Percentiles rank a stretch among this genome's conserved stretches.
These are phyloP conservation scores for Lindgomyces ingoldianus DNA, from an alignment of 495 filamentous ascomycete genomes.

Conservation along the genomic window DNA sequence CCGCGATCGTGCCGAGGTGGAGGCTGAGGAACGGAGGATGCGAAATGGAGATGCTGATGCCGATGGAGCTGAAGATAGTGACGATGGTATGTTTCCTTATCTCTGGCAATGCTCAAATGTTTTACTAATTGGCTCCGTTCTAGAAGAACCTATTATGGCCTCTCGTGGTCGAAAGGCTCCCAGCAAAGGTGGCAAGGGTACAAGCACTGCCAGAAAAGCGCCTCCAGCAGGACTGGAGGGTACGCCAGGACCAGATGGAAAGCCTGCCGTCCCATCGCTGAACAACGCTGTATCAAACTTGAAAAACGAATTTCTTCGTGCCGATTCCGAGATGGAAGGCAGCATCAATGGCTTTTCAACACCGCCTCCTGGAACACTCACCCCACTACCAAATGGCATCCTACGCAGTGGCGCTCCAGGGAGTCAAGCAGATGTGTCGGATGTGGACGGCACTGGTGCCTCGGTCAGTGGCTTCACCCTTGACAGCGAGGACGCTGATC, in stretches of 20 bases:
- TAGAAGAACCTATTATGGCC: slow-evolving; percentile 89
- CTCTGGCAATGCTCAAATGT: slow-evolving; percentile 5
- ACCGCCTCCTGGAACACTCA: slow-evolving; percentile 73
- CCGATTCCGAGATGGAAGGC: slow-evolving; percentile 70
- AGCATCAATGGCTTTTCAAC: slow-evolving; percentile 83
- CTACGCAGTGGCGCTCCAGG: slow-evolving; percentile 55
- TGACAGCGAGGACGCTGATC: slow-evolving; percentile 54
- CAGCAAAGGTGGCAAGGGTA: slow-evolving; percentile 75
- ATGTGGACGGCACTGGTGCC: slow-evolving; percentile 67
- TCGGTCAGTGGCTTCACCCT: slow-evolving; percentile 62
- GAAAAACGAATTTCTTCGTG: slow-evolving; percentile 52
- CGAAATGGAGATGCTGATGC: slow-evolving; percentile 67
- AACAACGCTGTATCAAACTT: slow-evolving; percentile 51
- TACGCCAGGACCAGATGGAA: slow-evolving; percentile 68
- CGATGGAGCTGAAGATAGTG: slow-evolving; percentile 87
- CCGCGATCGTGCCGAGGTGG: slow-evolving; percentile 87
- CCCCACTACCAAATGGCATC: slow-evolving; percentile 69
- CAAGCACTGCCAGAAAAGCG: slow-evolving; percentile 68
- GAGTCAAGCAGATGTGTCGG: slow-evolving; percentile 78
- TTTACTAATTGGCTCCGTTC: slow-evolving; percentile 20
- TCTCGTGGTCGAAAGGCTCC: slow-evolving; percentile 90
- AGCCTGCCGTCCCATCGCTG: slow-evolving; percentile 56
- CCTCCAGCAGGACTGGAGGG: slow-evolving; percentile 64
- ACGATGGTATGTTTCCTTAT: slow-evolving; percentile 57
- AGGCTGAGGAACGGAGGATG: slow-evolving; percentile 88